Evolutionary conservation across 257 asterid genomes (phyloP).

Genomic region (Sherardia arvensis): DNA sequence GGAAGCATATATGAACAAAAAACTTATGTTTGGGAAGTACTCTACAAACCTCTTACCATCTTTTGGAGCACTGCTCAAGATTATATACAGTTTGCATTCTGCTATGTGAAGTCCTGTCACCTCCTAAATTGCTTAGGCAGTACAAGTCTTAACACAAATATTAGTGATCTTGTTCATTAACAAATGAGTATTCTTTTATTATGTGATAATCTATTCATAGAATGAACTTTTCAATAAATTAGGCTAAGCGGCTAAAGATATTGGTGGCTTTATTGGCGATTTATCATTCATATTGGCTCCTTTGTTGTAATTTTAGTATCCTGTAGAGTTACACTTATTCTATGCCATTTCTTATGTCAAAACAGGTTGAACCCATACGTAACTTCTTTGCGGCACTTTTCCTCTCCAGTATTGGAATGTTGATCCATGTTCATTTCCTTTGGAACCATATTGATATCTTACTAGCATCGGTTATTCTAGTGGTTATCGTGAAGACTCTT

Average conservation of each 20-base stretch:
- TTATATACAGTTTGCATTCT: not conserved
- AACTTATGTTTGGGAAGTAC: not conserved
- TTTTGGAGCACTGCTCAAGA: not conserved
- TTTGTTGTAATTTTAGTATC: not conserved
- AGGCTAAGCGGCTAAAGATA: not conserved
- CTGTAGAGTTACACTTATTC: not conserved
- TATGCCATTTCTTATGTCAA: not conserved
- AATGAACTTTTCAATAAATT: not conserved
- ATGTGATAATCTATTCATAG: not conserved
- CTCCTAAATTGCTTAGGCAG: not conserved
- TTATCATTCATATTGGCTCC: not conserved
- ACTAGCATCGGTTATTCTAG: slow-evolving; percentile 97
- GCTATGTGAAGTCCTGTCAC: not conserved
- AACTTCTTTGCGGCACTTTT: slow-evolving; percentile 98
- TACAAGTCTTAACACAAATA: not conserved
- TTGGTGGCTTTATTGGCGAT: not conserved
- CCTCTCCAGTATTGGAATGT: slow-evolving; percentile 98
- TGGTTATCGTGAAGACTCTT: slow-evolving; percentile 63
- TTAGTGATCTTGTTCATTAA: not conserved
- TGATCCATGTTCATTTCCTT: slow-evolving; percentile 93
- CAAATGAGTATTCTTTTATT: not conserved
- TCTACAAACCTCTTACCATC: not conserved
- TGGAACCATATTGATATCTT: slow-evolving; percentile 97
- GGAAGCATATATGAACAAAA: not conserved
- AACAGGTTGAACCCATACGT: slow-evolving; percentile 95